Evolutionary conservation across 768 basidiomycete genomes (phyloP).

Genomic region (Cystofilobasidium ferigula): DNA sequence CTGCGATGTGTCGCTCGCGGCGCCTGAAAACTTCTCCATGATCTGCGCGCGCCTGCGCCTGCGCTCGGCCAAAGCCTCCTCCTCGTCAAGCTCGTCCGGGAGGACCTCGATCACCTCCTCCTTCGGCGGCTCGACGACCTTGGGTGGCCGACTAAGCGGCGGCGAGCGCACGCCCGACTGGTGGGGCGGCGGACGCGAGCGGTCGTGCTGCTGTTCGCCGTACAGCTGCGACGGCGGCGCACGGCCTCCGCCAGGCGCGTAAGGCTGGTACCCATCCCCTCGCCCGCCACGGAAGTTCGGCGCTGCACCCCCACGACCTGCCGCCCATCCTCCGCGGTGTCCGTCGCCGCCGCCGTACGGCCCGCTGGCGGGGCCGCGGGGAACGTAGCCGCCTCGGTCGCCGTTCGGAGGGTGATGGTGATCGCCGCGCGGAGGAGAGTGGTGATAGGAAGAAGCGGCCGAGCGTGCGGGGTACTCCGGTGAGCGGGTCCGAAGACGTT

Average conservation of each 20-base stretch:
- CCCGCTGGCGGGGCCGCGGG: not conserved
- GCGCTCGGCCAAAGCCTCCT: conserved; percentile 22
- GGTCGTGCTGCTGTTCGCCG: not conserved
- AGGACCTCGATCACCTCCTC: conserved; percentile 21
- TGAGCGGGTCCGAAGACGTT: not conserved
- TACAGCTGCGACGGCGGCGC: not conserved
- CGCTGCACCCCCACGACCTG: not conserved
- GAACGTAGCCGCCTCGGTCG: not conserved
- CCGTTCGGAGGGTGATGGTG: not conserved
- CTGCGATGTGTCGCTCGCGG: conserved; percentile 5
- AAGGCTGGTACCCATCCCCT: not conserved
- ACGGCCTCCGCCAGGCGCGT: not conserved
- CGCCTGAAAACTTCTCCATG: conserved; percentile 13
- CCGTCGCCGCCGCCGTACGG: not conserved
- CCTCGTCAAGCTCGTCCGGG: conserved; percentile 20
- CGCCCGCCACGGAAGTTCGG: not conserved
- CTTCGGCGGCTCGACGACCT: not conserved
- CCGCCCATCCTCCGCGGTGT: not conserved
- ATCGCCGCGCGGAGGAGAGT: not conserved
- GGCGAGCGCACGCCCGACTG: not conserved
- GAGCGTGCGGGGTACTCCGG: not conserved
- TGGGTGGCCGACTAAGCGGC: not conserved
- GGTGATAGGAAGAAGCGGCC: not conserved
- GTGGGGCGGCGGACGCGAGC: not conserved
- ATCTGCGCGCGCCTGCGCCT: conserved; percentile 19